phyloP scores from a whole-genome alignment of 192 early-diverging fungal genomes.

The Mortierella alpina region DNA sequence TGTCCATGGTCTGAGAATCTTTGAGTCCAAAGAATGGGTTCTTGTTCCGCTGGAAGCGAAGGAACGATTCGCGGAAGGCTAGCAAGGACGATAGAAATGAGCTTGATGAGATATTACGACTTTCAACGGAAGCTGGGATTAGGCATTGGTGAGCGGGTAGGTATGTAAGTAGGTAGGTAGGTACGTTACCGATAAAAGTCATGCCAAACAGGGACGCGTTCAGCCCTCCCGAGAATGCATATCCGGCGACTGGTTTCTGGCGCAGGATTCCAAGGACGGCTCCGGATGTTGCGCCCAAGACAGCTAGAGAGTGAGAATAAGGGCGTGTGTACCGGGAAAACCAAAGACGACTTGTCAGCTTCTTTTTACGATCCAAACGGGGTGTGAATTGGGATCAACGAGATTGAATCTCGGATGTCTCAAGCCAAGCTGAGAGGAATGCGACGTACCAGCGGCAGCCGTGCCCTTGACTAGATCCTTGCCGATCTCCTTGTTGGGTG shows the following conservation, averaged over 20 bases:
- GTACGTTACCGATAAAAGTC: slow-evolving; percentile 62
- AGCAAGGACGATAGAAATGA: neutral
- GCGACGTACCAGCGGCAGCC: slow-evolving; percentile 18
- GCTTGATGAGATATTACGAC: neutral
- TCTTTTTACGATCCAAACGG: neutral
- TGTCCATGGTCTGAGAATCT: slow-evolving; percentile 67
- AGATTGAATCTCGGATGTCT: too few species aligned
- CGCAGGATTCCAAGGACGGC: slow-evolving; percentile 55
- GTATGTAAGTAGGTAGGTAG: neutral
- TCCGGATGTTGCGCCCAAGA: slow-evolving; percentile 56
- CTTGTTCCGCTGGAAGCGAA: slow-evolving; percentile 65
- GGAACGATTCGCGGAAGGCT: slow-evolving; percentile 70
- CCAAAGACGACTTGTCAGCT: neutral
- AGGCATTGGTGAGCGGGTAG: neutral
- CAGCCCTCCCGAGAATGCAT: slow-evolving; percentile 57
- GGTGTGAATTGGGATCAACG: neutral
- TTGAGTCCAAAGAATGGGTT: slow-evolving; percentile 64
- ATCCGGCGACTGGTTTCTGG: slow-evolving; percentile 57
- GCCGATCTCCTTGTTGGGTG: slow-evolving; percentile 29
- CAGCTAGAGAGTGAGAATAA: slow-evolving; percentile 22
- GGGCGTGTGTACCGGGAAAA: neutral
- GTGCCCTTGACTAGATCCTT: slow-evolving; percentile 46
- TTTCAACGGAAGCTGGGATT: neutral
- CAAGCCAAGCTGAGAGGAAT: neutral
- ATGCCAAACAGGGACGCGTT: slow-evolving; percentile 62